Conservation (phyloP, 1,284 basidiomycete genomes). For the Marasmius tenuissimus region DNA sequence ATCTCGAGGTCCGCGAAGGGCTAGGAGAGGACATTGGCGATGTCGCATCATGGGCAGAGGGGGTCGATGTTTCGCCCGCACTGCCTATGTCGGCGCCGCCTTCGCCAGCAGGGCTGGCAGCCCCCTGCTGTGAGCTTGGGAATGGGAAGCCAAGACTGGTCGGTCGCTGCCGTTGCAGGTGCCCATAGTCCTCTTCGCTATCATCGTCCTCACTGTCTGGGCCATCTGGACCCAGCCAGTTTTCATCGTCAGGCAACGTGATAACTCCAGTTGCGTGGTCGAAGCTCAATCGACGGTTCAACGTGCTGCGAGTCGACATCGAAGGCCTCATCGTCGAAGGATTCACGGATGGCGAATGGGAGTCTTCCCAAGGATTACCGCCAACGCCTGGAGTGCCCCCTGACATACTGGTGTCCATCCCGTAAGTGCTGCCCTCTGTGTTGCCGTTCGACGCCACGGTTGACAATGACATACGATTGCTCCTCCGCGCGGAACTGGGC, state of each 20-base stretch:
- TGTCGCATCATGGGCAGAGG: constrained; percentile 8
- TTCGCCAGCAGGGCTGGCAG: not conserved
- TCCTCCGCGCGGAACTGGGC: constrained; percentile 46
- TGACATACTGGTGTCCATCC: constrained; percentile 12
- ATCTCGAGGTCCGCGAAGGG: constrained; percentile 39
- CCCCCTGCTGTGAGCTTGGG: constrained; percentile 3
- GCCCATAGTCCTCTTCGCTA: constrained; percentile 16
- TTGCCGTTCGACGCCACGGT: constrained; percentile 6
- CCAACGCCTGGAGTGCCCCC: constrained; percentile 18
- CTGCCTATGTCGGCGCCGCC: constrained; percentile 3
- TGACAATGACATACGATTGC: constrained; percentile 26
- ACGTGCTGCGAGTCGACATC: constrained; percentile 19
- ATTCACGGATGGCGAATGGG: constrained; percentile 16
- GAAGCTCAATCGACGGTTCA: constrained; percentile 69
- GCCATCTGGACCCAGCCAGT: constrained; percentile 58
- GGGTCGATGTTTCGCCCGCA: constrained; percentile 4
- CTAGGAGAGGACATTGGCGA: constrained; percentile 21
- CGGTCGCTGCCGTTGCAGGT: not conserved
- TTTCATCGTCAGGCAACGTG: constrained; percentile 75
- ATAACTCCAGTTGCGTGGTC: constrained; percentile 83
- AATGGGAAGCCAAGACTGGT: not conserved
- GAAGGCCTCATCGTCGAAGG: constrained; percentile 8
- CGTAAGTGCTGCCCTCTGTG: not conserved
- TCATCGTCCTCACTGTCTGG: constrained; percentile 36
- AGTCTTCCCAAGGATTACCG: constrained; percentile 59